Percentiles rank a stretch among this genome's conserved stretches.
These are phyloP conservation scores for Pseudogymnoascus sp. DNA, from an alignment of 2,329 filamentous ascomycete species.

Conservation along the genomic window DNA sequence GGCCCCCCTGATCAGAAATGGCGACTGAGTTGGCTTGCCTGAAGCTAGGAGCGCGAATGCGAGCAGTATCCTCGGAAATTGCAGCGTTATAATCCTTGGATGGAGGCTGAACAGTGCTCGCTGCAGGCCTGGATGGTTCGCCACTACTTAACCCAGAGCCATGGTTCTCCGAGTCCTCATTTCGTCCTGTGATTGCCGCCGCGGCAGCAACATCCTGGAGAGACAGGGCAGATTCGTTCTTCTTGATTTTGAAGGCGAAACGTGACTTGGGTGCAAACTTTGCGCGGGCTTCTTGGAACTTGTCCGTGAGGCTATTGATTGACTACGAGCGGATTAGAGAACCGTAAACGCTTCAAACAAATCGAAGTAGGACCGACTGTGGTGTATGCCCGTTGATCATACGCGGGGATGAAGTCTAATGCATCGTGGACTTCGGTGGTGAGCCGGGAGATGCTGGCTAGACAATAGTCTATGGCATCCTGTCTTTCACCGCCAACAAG, in stretches of 20 bases:
- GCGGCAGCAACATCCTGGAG: constrained; percentile 46
- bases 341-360: not conserved
- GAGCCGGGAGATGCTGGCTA: constrained; percentile 70
- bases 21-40: constrained; percentile 51
- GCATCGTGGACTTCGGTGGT: constrained; percentile 81
- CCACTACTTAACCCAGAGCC: not conserved
- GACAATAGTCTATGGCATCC: constrained; percentile 71
- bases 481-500: constrained; percentile 64
- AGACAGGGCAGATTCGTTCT: constrained; percentile 46
- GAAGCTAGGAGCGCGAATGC: constrained; percentile 54
- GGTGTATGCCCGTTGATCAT: constrained; percentile 81
- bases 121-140: constrained; percentile 29
- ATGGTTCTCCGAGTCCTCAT: constrained; percentile 17
- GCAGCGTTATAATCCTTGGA: constrained; percentile 51
- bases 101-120: constrained; percentile 19
- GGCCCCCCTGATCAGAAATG: constrained; percentile 57
- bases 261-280: constrained; percentile 66
- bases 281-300: constrained; percentile 61
- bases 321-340: constrained; percentile 39
- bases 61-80: constrained; percentile 33
- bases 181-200: constrained; percentile 28
- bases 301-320: constrained; percentile 73
- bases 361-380: constrained; percentile 44
- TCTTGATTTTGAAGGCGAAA: constrained; percentile 69
- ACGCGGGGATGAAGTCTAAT: constrained; percentile 71